Percentiles rank a stretch among this genome's conserved stretches.
Conservation (phyloP, 371 early-diverging fungal species). For the Mortierella sp. region DNA sequence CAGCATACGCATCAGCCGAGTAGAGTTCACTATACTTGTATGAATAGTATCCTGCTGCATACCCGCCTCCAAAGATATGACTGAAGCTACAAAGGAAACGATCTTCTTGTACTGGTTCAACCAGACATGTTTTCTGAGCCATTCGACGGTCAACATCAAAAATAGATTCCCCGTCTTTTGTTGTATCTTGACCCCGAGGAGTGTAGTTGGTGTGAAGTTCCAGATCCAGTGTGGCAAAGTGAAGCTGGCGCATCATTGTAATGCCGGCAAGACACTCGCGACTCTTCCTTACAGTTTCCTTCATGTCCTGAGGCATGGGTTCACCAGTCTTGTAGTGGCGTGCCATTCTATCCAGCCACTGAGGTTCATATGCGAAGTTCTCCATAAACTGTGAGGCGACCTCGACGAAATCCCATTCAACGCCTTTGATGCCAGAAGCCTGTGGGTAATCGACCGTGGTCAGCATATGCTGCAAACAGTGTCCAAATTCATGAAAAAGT, state of each 20-base stretch:
- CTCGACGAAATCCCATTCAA: conserved; percentile 71
- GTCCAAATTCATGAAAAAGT: conserved; percentile 79
- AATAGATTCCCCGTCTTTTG: conserved; percentile 46
- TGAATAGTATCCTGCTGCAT: conserved; percentile 76
- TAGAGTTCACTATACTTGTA: conserved; percentile 80
- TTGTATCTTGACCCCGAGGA: conserved; percentile 1
- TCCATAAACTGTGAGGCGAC: conserved; percentile 83
- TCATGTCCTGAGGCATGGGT: conserved; percentile 74
- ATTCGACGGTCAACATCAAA: conserved; percentile 72
- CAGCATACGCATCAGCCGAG: conserved; percentile 78
- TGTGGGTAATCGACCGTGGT: conserved; percentile 75
- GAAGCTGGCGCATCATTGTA: conserved; percentile 72
- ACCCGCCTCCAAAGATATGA: conserved; percentile 77
- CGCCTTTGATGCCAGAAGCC: conserved; percentile 77
- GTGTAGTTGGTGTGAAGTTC: conserved; percentile 70
- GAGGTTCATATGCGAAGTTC: conserved; percentile 74
- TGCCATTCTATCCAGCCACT: conserved; percentile 67
- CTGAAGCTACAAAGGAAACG: conserved; percentile 73
- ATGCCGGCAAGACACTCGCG: conserved; percentile 69
- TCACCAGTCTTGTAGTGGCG: conserved; percentile 71
- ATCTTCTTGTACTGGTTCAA: conserved; percentile 68
- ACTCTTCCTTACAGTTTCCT: conserved; percentile 64
- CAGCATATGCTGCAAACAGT: conserved; percentile 78
- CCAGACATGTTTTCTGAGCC: conserved; percentile 62
- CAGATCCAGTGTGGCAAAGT: conserved; percentile 71